A percentile compares a stretch with the other conserved stretches of the same genome.
Conservation (phyloP, 1,139 yeast species). For the Pichia sorboxylosa region DNA sequence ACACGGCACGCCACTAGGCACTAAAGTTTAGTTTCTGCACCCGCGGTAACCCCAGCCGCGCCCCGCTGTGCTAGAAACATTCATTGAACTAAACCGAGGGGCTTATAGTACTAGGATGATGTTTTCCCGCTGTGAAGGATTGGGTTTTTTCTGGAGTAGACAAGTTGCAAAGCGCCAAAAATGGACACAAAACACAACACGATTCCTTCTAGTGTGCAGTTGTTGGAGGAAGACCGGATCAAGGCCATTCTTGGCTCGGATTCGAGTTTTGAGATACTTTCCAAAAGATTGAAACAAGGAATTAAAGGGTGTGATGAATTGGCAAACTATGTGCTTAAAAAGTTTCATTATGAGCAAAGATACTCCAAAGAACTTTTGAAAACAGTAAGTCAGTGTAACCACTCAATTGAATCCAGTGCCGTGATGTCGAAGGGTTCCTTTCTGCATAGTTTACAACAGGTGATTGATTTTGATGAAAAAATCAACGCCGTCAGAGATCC, state of each 20-base stretch:
- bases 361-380: slow-evolving; percentile 65
- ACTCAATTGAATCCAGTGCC: slow-evolving; percentile 27
- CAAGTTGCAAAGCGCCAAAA: no score
- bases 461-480: slow-evolving; percentile 70
- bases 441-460: slow-evolving; percentile 49
- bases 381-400: slow-evolving; percentile 42
- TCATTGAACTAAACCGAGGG: no score
- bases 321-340: slow-evolving; percentile 64
- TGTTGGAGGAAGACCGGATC: no score
- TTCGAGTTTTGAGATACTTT: slow-evolving; percentile 50
- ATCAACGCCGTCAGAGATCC: slow-evolving; percentile 56
- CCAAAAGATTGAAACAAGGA: slow-evolving; percentile 67
- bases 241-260: slow-evolving; percentile 31
- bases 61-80: no score
- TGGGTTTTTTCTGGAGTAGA: no score
- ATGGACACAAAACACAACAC: no score
- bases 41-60: no score
- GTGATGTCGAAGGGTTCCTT: slow-evolving; percentile 59
- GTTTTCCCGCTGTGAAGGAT: no score
- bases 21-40: no score
- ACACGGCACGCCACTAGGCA: no score
- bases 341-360: slow-evolving; percentile 70
- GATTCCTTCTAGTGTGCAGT: no score
- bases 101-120: no score
- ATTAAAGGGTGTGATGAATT: slow-evolving; percentile 77